These are phyloP conservation scores for Ceratocystis lukuohia DNA, from an alignment of 2,329 filamentous ascomycete genomes.

Conservation along the genomic window DNA sequence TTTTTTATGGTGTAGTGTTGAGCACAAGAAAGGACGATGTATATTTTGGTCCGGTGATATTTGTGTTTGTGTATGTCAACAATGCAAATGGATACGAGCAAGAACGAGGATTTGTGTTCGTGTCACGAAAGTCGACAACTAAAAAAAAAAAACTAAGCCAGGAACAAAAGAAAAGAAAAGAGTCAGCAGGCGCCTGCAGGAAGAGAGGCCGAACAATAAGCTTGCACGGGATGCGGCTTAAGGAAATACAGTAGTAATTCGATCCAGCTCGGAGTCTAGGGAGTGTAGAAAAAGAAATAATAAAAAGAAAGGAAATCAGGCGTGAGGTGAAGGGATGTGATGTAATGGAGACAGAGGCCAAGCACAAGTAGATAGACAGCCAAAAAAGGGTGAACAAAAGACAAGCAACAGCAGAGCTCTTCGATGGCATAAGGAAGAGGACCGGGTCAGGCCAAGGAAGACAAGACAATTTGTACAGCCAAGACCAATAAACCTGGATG, in stretches of 20 bases:
- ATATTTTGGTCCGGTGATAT: constrained; percentile 1
- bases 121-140: neutral
- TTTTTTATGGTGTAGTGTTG: neutral
- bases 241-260: too few species aligned
- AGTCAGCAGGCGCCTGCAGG: neutral
- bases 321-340: neutral
- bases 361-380: neutral
- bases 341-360: neutral
- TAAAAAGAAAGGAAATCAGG: neutral
- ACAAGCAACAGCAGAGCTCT: too few species aligned
- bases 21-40: neutral
- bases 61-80: constrained; percentile 1
- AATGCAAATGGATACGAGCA: constrained; percentile 8
- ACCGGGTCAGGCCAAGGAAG: neutral
- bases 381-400: too few species aligned
- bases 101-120: neutral
- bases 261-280: neutral
- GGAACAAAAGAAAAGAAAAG: neutral
- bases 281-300: neutral
- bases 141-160: neutral
- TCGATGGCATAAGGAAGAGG: too few species aligned
- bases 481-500: constrained; percentile 4
- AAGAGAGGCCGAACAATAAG: neutral
- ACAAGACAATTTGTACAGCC: neutral
- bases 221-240: neutral